Evolutionary conservation across 345 rosid genomes (phyloP), one percentile per base, ranked within the genome.

Genomic region (Hypericum androsaemum): DNA sequence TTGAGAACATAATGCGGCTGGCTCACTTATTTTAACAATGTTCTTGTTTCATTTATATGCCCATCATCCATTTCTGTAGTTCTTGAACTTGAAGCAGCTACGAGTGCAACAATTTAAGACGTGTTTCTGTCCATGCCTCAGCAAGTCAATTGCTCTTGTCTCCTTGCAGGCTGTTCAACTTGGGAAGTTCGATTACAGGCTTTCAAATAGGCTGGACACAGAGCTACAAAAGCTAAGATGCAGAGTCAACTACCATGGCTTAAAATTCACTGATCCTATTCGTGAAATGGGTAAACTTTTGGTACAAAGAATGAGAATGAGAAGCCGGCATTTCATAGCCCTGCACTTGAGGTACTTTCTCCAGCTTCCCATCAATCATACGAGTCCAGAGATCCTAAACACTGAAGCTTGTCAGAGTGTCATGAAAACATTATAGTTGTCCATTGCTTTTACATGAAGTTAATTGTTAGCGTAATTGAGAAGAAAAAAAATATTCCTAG

Each of bases 211-310:
- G 66, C 66, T 90, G 55, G 82, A 69, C 50, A 46, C 71, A 42
- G 83, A 80, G 59, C 80, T 90, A 37, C 98, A 90, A 70, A 90
- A 82, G 72, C 77, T 90, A 45, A 84, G 98, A 61, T 90, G 98
- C 43, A 87, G 95, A 73, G 96, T 78, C 41, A 90, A 87, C 67
- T 90, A 84, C 73, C 96, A 90, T 59, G 81, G 95, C 43, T 53
- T 90, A 43, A 80, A 74, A 52, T 90, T 84, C 64, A 79, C 95
- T 6, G 70, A 75, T 56, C 61, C 81, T 17, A 81, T 90, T 64
- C 74, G 52, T 58, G 68, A 63, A 60, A 76, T 84, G 78, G 95
- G 98, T 8, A 72, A 72, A 74, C 46, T 48, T 28, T 62, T 87
- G 72, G 83, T 79, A 47, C 68, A 75, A 47, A 82, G 89, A 63